A percentile compares a stretch with the other conserved stretches of the same genome.
phyloP scores from a whole-genome alignment of 1,139 yeast species.

The Sugiyamaella novakii region DNA sequence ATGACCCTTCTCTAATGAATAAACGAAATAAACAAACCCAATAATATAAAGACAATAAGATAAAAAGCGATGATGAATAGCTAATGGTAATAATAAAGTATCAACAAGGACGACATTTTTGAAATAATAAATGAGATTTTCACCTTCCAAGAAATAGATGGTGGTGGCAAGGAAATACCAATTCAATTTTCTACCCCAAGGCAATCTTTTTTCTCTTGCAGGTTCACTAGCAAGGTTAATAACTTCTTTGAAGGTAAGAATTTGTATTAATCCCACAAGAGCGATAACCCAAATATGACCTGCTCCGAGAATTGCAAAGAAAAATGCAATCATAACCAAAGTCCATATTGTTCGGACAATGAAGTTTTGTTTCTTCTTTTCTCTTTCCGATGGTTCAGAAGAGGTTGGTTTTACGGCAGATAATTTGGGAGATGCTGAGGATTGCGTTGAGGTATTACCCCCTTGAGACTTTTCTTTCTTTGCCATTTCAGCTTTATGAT shows the following conservation, averaged over 20 bases:
- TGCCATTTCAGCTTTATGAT: no score
- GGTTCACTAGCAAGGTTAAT: slow-evolving; percentile 81
- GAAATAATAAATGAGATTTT: slow-evolving; percentile 69
- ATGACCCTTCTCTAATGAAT: slow-evolving; percentile 85
- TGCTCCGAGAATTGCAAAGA: slow-evolving; percentile 71
- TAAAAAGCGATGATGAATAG: slow-evolving; percentile 76
- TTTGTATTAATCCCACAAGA: slow-evolving; percentile 71
- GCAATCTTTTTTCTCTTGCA: slow-evolving; percentile 79
- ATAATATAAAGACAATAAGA: slow-evolving; percentile 81
- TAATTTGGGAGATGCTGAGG: no score
- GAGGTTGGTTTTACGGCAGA: no score
- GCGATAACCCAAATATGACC: slow-evolving; percentile 85
- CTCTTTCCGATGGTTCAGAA: slow-evolving; percentile 17
- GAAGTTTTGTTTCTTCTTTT: slow-evolving; percentile 79
- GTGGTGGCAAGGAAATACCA: slow-evolving; percentile 79
- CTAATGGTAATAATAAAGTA: slow-evolving; percentile 48
- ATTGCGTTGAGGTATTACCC: no score
- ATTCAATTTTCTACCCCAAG: slow-evolving; percentile 79
- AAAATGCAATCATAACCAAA: slow-evolving; percentile 79
- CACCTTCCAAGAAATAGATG: slow-evolving; percentile 86
- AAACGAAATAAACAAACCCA: slow-evolving; percentile 89
- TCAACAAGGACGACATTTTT: slow-evolving; percentile 49
- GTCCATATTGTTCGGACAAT: slow-evolving; percentile 94
- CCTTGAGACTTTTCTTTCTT: neutral
- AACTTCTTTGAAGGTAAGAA: slow-evolving; percentile 86